Evolutionary conservation across 495 filamentous ascomycete species (phyloP), one percentile per base, ranked within the genome.

Genomic region (Hypoxylon fuscum): DNA sequence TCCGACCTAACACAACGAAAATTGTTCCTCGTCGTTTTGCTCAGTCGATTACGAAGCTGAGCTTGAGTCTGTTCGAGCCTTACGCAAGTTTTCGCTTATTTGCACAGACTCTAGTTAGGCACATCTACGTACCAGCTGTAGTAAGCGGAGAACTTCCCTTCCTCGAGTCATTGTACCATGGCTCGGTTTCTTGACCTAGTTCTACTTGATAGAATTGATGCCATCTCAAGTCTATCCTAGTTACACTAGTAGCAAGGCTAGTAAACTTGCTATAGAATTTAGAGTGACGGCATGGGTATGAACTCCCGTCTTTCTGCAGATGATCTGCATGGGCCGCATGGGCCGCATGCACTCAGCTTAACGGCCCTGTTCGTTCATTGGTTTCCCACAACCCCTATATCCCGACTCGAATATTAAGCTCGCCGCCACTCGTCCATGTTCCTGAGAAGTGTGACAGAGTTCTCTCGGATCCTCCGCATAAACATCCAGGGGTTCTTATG

Each of bases 1-100:
- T 31, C 54, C 42, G 48, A 58, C 42, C 37, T 41, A 38, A 32
- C 49, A 59, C 42, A 35, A 49, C 60, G 49, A 64, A 55, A 62
- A 49, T 29, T 15, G 10, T 4, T 55, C 20, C 5, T 54, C 50
- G 35, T 38, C 50, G 27, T 34, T 22, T 12, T 37, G 5, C 23
- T 40, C 38, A 23, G 38, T 59, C 37, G 49, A 46, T 53, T n/a
- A 61, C 42, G 27, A 37, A 17, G 18, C 12, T 48, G 15, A 18
- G 12, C 10, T 31, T 11, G 40, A 32, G 41, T 17, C 32, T 20
- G 14, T 7, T 42, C 23, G 38, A 25, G 34, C 8, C 2, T 11
- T 15, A 49, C 12, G 15, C 35, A 55, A 20, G 34, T 35, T 59
- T 43, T 54, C 20, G 47, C 61, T 38, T 20, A 14, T 20, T 14